Conservation (phyloP, 805 yeast species). For the Candida endomychidarum region DNA sequence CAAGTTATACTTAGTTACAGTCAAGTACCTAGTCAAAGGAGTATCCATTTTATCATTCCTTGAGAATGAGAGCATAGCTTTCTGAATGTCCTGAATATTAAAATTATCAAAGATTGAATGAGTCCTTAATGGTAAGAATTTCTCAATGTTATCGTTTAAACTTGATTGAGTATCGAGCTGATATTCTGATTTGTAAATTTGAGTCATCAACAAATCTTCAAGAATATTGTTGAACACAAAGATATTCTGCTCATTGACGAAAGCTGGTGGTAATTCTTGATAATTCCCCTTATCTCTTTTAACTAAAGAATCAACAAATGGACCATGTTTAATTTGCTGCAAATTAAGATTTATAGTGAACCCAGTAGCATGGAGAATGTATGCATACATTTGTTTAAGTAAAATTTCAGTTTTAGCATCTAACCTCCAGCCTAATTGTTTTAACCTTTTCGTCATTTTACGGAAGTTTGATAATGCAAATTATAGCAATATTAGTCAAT, state of each 20-base stretch:
- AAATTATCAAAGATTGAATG: slow-evolving; percentile 4
- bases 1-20: slow-evolving; percentile 83
- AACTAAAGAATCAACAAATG: slow-evolving; percentile 8
- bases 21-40: slow-evolving; percentile 63
- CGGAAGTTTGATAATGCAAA: too few relatives aligned
- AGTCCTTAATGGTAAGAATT: slow-evolving; percentile 7
- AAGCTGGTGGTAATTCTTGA: slow-evolving; percentile 8
- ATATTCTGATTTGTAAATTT: slow-evolving; percentile 2
- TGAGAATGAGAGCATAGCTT: slow-evolving; percentile 8
- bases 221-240: slow-evolving; percentile 3
- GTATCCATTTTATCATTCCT: slow-evolving; percentile 83
- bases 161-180: background rate
- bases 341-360: slow-evolving; percentile 4
- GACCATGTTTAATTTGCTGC: slow-evolving; percentile 7
- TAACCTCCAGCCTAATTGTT: slow-evolving; percentile 7
- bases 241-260: slow-evolving; percentile 8
- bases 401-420: slow-evolving; percentile 9
- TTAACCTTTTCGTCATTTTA: slow-evolving; percentile 4
- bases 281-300: slow-evolving; percentile 2
- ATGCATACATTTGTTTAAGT: slow-evolving; percentile 7
- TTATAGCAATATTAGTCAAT: too few relatives aligned
- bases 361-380: slow-evolving; percentile 8
- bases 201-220: slow-evolving; percentile 1
- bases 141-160: slow-evolving; percentile 6
- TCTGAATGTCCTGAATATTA: slow-evolving; percentile 5